Conservation (phyloP, 2,329 filamentous ascomycete genomes). For the Blastomyces parvus region DNA sequence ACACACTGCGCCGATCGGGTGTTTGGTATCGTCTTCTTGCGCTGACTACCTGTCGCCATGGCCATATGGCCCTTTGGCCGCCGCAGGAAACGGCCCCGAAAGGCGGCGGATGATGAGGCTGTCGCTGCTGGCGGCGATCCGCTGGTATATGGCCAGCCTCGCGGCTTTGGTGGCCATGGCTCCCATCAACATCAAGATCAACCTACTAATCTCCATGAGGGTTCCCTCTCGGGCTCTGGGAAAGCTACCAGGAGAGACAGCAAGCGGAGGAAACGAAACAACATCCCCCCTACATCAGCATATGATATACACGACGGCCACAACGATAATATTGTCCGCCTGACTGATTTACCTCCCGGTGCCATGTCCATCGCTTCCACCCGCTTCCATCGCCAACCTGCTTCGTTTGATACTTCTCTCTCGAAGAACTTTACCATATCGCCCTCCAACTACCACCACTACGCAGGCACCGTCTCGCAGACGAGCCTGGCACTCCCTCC, state of each 20-base stretch:
- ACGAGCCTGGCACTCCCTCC: constrained; percentile 32
- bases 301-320: constrained; percentile 12
- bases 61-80: constrained; percentile 76
- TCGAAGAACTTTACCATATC: constrained; percentile 13
- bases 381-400: constrained; percentile 17
- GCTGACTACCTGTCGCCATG: constrained; percentile 43
- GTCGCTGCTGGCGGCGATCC: background rate
- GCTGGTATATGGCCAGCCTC: constrained; percentile 18
- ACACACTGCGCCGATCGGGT: background rate
- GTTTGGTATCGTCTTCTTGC: constrained; percentile 4
- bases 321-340: constrained; percentile 5
- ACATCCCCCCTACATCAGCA: background rate
- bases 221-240: constrained; percentile 7
- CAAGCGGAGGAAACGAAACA: constrained; percentile 26
- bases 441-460: constrained; percentile 7
- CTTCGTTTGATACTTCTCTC: constrained; percentile 17
- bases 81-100: constrained; percentile 57
- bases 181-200: background rate
- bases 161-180: constrained; percentile 25
- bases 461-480: constrained; percentile 24
- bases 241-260: constrained; percentile 24
- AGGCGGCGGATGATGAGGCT: constrained; percentile 44
- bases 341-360: constrained; percentile 11
- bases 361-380: constrained; percentile 8
- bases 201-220: constrained; percentile 12